Evolutionary conservation across 805 yeast species (phyloP).

Genomic region (Starmerella asiatica): DNA sequence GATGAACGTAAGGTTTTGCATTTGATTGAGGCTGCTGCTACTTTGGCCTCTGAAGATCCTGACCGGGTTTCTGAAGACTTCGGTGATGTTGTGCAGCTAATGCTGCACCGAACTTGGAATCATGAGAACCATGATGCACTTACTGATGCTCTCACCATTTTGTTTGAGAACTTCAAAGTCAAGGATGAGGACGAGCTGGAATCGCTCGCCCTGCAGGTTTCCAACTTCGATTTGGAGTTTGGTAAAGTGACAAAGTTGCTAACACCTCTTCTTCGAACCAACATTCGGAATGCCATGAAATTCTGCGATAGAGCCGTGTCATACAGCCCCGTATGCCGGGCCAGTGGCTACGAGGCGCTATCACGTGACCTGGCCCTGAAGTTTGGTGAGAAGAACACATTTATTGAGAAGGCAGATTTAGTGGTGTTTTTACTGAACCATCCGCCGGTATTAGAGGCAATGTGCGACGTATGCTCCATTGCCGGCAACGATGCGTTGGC

Average conservation of each 20-base stretch:
- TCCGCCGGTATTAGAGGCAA: constrained; percentile 1
- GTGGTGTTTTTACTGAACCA: constrained; percentile 2
- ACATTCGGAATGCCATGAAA: not conserved
- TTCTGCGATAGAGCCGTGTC: not conserved
- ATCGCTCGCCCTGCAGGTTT: not conserved
- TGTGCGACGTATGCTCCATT: constrained; percentile 8
- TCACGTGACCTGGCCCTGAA: not conserved
- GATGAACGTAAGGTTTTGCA: constrained; percentile 1
- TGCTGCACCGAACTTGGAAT: constrained; percentile 1
- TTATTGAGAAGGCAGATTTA: constrained; percentile 2
- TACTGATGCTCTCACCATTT: not conserved
- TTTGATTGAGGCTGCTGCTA: constrained; percentile 1
- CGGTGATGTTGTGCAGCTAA: not conserved
- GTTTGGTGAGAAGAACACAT: not conserved
- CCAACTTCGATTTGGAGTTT: not conserved
- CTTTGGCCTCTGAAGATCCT: not conserved
- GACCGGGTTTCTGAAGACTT: not conserved
- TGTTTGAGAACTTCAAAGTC: not conserved
- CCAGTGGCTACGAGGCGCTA: constrained; percentile 2
- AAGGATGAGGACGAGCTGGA: not conserved
- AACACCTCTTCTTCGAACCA: not conserved
- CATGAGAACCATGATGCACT: not conserved
- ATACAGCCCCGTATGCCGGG: not conserved
- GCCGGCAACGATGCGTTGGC: constrained; percentile 2
- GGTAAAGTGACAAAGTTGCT: not conserved